Percentiles rank a stretch among this genome's conserved stretches.
Conservation (phyloP, 768 basidiomycete genomes). For the Sarcomyxa edulis region DNA sequence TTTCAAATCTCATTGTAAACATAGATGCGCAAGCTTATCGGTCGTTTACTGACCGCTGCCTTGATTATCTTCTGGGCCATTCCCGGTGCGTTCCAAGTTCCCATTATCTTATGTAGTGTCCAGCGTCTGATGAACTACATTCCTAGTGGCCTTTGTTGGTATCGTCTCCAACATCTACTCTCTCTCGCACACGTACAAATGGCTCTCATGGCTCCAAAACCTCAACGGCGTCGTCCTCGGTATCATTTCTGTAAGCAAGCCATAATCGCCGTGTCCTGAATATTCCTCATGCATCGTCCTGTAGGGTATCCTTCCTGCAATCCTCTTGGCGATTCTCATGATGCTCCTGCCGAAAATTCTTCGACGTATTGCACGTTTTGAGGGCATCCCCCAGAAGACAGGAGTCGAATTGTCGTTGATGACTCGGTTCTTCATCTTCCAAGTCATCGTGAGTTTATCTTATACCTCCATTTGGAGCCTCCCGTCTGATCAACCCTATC, state of each 20-base stretch:
- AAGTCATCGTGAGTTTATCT: slow-evolving; percentile 67
- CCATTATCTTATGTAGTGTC: neutral
- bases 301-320: slow-evolving; percentile 83
- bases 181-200: slow-evolving; percentile 57
- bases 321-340: slow-evolving; percentile 86
- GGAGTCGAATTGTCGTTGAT: slow-evolving; percentile 87
- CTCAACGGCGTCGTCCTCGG: slow-evolving; percentile 65
- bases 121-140: neutral
- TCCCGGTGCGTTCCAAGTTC: slow-evolving; percentile 45
- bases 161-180: slow-evolving; percentile 73
- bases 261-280: neutral
- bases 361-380: slow-evolving; percentile 73
- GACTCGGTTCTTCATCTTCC: slow-evolving; percentile 90
- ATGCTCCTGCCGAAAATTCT: slow-evolving; percentile 80
- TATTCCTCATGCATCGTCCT: neutral
- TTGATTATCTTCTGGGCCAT: slow-evolving; percentile 87
- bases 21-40: slow-evolving; percentile 52
- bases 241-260: slow-evolving; percentile 50
- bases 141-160: slow-evolving; percentile 76
- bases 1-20: neutral
- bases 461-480: neutral
- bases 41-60: slow-evolving; percentile 71
- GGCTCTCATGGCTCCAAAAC: slow-evolving; percentile 82
- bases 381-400: slow-evolving; percentile 84
- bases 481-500: slow-evolving; percentile 1